Percentiles rank a stretch among this genome's conserved stretches.
phyloP scores from a whole-genome alignment of 2,329 filamentous ascomycete genomes.

The Verticillium alfalfae region DNA sequence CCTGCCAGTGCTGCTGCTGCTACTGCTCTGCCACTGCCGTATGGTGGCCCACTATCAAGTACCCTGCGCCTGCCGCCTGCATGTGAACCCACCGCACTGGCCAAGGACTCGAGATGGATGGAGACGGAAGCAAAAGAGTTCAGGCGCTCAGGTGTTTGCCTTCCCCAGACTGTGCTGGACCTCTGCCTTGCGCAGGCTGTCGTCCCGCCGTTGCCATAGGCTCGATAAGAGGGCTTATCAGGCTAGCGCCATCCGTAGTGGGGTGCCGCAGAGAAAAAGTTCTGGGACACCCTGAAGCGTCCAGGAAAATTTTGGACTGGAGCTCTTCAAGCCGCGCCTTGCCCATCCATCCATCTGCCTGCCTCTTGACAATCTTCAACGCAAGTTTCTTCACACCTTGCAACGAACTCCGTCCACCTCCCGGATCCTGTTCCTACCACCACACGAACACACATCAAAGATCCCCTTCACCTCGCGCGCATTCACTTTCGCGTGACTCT shows the following conservation, averaged over 20 bases:
- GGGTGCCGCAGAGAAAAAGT: slow-evolving; percentile 12
- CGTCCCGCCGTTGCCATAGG: slow-evolving; percentile 12
- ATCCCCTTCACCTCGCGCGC: slow-evolving; percentile 1
- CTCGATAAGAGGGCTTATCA: slow-evolving; percentile 9
- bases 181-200: slow-evolving; percentile 2
- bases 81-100: not conserved
- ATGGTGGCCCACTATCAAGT: not conserved
- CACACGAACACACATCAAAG: not conserved
- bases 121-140: not conserved
- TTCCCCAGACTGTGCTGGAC: slow-evolving; percentile 7
- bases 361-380: slow-evolving; percentile 4
- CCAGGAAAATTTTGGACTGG: slow-evolving; percentile 13
- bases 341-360: slow-evolving; percentile 2
- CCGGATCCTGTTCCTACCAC: not conserved
- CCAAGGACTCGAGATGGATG: not conserved
- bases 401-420: not conserved
- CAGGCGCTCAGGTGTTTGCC: not conserved
- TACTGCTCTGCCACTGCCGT: too few species aligned
- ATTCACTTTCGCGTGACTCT: slow-evolving; percentile 12
- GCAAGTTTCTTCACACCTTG: slow-evolving; percentile 4
- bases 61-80: not conserved
- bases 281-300: slow-evolving; percentile 2
- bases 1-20: too few species aligned
- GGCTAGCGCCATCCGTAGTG: slow-evolving; percentile 8
- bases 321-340: slow-evolving; percentile 4